phyloP scores from a whole-genome alignment of 2,329 filamentous ascomycete genomes.

The Phialophora macrospora region DNA sequence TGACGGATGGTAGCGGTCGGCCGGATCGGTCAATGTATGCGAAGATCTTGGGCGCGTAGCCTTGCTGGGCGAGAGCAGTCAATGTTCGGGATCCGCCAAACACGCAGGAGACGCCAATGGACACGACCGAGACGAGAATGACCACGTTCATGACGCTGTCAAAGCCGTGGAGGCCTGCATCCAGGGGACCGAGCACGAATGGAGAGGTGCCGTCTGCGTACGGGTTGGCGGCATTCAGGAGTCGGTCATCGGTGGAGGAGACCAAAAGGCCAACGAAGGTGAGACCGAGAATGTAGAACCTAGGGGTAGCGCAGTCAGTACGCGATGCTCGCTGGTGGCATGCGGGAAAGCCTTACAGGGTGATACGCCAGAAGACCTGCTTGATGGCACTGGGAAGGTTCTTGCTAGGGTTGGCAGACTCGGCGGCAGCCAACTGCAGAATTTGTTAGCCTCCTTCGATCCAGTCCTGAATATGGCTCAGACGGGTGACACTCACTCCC shows the following conservation, averaged over 20 bases:
- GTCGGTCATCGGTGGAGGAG: conserved; percentile 46
- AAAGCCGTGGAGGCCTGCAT: conserved; percentile 65
- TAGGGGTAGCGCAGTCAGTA: background rate
- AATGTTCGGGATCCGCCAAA: conserved; percentile 63
- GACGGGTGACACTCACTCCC: conserved; percentile 39
- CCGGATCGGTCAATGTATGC: conserved; percentile 52
- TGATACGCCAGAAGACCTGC: conserved; percentile 59
- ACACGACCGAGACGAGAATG: conserved; percentile 65
- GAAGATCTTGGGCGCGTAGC: conserved; percentile 53
- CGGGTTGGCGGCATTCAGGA: conserved; percentile 48
- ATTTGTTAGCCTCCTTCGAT: background rate
- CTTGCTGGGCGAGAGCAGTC: conserved; percentile 56
- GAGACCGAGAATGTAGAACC: conserved; percentile 55
- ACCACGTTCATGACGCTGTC: conserved; percentile 70
- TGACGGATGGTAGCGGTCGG: conserved; percentile 49
- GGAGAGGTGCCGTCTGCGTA: conserved; percentile 59
- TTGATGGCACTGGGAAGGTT: conserved; percentile 55
- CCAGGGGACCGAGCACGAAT: conserved; percentile 67
- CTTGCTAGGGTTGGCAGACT: conserved; percentile 57
- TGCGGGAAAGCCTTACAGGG: conserved; percentile 38
- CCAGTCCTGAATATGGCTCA: background rate
- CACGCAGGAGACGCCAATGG: conserved; percentile 63
- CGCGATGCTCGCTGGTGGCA: background rate
- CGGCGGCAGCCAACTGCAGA: conserved; percentile 54
- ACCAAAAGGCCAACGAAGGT: conserved; percentile 54